Base-by-base conservation (phyloP, 768 basidiomycete species). In the Leccinellum luteum region DNA sequence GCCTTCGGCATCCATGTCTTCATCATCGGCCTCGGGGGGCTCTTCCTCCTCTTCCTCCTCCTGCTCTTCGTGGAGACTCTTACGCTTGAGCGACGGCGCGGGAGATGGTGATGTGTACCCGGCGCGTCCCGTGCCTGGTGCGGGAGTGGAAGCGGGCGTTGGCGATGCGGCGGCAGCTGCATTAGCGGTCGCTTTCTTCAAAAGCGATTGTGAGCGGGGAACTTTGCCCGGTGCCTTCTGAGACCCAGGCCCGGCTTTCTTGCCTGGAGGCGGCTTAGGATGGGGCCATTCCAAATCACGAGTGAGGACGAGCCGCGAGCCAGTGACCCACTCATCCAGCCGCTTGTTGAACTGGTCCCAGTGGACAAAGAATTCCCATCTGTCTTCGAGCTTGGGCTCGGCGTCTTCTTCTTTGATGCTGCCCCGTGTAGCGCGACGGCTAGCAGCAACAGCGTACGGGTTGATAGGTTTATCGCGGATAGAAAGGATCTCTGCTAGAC, bases 291-390 rank as follows among this genome's bases (percentile, higher is more conserved):
- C 94, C 62, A 99, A 81, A 68, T 97, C 94, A 61, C 88, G 82
- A 58, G 77, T 81, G 47, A 95, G 78, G 43, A 98, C 82, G 56
- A 99, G 82, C 41, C 96, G 85, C 1, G 90, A 88, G 15, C 91
- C 92, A 14, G 89, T 76, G 23, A 99, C 89, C 97, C 97, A 99
- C 54, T 97, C 97, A 70, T 99, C 97, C 41, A 98, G 79, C 60
- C 97, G 94, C 73, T 99, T 99, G 79, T 99, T 99, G 82, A 98
- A 98, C 62, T 92, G 86, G 65, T 98, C 94, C 88, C 96, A 99
- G 69, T 99, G 97, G 19, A 98, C 93, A 68, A 98, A 99, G 78
- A 86, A 98, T 73, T 98, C 95, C 72, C 85, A 83, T 65, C 89
- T 86, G 71, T 94, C 92, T 66, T 88, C 87, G 9, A 84, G 81